A percentile compares a stretch with the other conserved stretches of the same genome.
Conservation (phyloP, 148 eudicot species). For the Vaccinium myrtillus region DNA sequence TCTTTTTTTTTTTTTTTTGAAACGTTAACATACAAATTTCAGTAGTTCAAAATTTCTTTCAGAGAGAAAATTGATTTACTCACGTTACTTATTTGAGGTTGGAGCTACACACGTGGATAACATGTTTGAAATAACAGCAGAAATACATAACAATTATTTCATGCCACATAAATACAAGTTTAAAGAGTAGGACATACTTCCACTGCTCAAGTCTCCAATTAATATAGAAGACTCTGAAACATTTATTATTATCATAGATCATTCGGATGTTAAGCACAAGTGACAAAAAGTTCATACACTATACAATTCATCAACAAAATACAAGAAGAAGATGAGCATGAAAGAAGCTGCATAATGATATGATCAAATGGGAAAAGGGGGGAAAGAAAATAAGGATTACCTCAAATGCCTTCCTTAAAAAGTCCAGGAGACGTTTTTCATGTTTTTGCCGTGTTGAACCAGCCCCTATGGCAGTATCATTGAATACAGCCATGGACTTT, state of each 20-base stretch:
- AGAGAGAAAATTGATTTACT: background rate
- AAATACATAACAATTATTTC: background rate
- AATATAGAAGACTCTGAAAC: background rate
- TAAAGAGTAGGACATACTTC: background rate
- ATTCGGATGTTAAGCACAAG: background rate
- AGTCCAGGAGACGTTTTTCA: conserved; percentile 74
- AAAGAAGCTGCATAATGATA: background rate
- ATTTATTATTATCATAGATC: background rate
- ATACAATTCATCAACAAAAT: background rate
- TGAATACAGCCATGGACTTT: conserved; percentile 58
- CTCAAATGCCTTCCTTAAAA: conserved; percentile 85
- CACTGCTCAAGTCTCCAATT: background rate
- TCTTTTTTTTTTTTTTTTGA: too few species aligned
- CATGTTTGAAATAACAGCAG: conserved; percentile 5
- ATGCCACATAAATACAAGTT: background rate
- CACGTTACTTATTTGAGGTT: background rate
- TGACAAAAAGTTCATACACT: background rate
- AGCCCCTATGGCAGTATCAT: conserved; percentile 78
- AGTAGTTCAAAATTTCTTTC: background rate
- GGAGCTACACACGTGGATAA: background rate
- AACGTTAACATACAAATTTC: background rate
- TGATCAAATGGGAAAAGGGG: background rate
- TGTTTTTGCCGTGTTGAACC: conserved; percentile 78
- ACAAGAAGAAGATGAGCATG: background rate
- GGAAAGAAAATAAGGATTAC: conserved; percentile 32